Percentiles rank a stretch among this genome's conserved stretches.
Conservation (phyloP, 1,139 yeast species). For the Hemisphaericaspora xylanilytica region DNA sequence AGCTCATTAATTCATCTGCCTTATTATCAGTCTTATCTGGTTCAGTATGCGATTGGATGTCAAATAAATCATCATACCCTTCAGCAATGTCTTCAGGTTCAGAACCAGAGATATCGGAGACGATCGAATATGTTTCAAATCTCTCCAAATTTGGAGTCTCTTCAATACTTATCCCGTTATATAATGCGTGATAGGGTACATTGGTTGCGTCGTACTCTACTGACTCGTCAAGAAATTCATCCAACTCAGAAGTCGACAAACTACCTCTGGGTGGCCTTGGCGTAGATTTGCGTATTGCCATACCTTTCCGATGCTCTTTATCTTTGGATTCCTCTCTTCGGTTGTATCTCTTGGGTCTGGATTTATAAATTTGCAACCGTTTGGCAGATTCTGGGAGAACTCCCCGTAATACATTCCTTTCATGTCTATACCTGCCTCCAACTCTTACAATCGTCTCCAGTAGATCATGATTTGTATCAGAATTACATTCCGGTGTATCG, state of each 20-base stretch:
- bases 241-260: slow-evolving; percentile 3
- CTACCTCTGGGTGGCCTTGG: background rate
- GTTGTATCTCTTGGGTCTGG: slow-evolving; percentile 7
- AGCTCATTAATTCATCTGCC: slow-evolving; percentile 2
- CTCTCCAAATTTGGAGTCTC: slow-evolving; percentile 2
- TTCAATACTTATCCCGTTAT: slow-evolving; percentile 5
- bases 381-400: slow-evolving; percentile 42
- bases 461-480: slow-evolving; percentile 12
- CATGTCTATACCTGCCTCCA: slow-evolving; percentile 33
- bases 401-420: slow-evolving; percentile 31
- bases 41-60: background rate
- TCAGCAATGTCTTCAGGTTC: slow-evolving; percentile 1
- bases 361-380: slow-evolving; percentile 27
- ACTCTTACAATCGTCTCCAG: slow-evolving; percentile 25
- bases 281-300: slow-evolving; percentile 30
- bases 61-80: background rate
- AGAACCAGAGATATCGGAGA: slow-evolving; percentile 5
- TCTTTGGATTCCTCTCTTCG: slow-evolving; percentile 5
- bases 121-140: slow-evolving; percentile 3
- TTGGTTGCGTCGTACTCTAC: slow-evolving; percentile 11
- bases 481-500: background rate
- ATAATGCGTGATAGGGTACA: slow-evolving; percentile 11
- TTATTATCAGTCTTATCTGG: background rate
- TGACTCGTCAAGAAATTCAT: slow-evolving; percentile 13
- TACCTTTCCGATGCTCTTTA: slow-evolving; percentile 31